Base-by-base conservation (phyloP, 371 early-diverging fungal genomes). In the Fennellomyces sp. region DNA sequence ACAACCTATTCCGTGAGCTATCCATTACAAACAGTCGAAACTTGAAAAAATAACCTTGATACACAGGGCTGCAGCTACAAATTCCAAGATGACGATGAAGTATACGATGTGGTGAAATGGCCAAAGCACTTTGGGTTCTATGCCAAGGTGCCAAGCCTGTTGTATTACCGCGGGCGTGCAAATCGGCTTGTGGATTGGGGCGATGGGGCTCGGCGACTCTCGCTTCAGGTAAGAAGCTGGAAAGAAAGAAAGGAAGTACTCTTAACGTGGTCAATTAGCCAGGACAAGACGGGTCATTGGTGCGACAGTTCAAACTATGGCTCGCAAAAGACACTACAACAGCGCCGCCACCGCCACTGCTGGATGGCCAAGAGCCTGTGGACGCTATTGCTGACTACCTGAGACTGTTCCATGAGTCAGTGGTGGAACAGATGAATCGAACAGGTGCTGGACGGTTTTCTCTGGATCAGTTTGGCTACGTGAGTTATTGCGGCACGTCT, bases 241-340 rank as follows among this genome's bases (percentile, higher is more conserved):
- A 19, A 38, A 12, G 30, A 51, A 41, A n/a, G 35, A 3, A 31
- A 33, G 17, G 33, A 42, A 39, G 42, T n/a, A n/a, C n/a, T n/a
- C n/a, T n/a, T n/a, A n/a, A n/a, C n/a, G n/a, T n/a, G n/a, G n/a
- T n/a, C n/a, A n/a, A 1, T n/a, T 45, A 68, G 68, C 68, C 63
- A 31, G 48, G 42, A 25, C 53, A 50, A 23, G 56, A 58, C 6
- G 63, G 63, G 2, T 65, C 54, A 15, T 64, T 81, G 6, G 38
- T 81, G 15, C 72, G 78, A 59, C 70, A 73, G 49, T 81, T 77
- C 62, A 81, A 81, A 63, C 36, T 81, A 36, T 78, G 76, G 71
- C 64, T 81, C 10, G 59, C 56, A 13, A 76, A 78, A 39, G 60
- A 76, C 35, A 50, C 69, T 7, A 66, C 66, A 7, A 60, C 75